Evolutionary conservation across 139 green algal species (phyloP).

Genomic region (Coelastrella sp.): DNA sequence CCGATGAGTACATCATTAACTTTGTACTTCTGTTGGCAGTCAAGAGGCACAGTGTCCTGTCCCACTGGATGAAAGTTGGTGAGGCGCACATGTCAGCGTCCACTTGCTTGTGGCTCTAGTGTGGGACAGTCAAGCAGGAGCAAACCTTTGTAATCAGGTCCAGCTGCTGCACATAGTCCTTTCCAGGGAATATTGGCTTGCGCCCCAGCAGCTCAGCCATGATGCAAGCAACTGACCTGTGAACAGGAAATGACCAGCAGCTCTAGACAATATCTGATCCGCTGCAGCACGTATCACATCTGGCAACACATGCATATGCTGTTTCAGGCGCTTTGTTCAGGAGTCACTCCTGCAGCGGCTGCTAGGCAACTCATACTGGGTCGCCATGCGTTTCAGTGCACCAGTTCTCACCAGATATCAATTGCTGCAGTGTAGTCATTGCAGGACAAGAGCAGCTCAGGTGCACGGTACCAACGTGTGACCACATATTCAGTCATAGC

Average conservation of each 20-base stretch:
- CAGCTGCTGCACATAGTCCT: constrained; percentile 91
- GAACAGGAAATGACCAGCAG: background rate
- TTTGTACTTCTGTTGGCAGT: background rate
- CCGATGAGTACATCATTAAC: constrained; percentile 62
- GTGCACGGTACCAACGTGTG: constrained; percentile 91
- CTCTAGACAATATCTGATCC: no score
- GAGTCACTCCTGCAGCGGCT: no score
- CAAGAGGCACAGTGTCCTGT: background rate
- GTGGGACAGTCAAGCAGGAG: background rate
- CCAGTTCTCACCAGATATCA: constrained; percentile 67
- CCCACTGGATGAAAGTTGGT: background rate
- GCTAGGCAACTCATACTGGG: no score
- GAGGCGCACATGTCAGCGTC: background rate
- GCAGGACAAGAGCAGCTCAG: constrained; percentile 93
- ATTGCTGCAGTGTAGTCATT: constrained; percentile 82
- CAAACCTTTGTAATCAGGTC: constrained; percentile 59
- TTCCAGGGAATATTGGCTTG: constrained; percentile 78
- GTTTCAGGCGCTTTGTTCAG: no score
- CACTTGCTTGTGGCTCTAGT: background rate
- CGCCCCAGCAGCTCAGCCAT: constrained; percentile 93
- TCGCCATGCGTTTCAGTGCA: background rate
- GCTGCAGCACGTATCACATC: no score
- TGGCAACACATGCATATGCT: background rate
- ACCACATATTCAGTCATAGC: constrained; percentile 95
- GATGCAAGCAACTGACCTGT: constrained; percentile 96